Evolutionary conservation across 805 yeast genomes (phyloP).

Genomic region (Saccharomycopsis capsularis): DNA sequence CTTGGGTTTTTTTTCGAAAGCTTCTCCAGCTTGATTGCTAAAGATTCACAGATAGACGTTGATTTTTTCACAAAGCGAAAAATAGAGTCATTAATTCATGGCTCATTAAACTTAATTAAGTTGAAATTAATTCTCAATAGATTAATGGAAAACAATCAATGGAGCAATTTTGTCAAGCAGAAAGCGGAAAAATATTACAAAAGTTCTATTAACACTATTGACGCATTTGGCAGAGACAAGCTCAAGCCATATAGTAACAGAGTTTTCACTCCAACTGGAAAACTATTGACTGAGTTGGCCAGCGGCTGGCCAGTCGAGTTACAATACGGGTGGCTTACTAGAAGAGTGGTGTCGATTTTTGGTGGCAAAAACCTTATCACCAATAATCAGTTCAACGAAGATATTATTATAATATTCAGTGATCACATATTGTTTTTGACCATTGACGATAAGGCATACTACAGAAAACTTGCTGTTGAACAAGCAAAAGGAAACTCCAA

Average conservation of each 20-base stretch:
- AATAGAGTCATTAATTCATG: slow-evolving; percentile 55
- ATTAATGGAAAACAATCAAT: slow-evolving; percentile 41
- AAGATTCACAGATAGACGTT: slow-evolving; percentile 21
- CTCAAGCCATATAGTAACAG: slow-evolving; percentile 49
- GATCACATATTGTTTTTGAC: slow-evolving; percentile 67
- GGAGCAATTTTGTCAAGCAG: slow-evolving; percentile 32
- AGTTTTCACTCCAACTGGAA: slow-evolving; percentile 87
- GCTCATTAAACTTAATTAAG: slow-evolving; percentile 64
- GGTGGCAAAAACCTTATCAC: slow-evolving; percentile 36
- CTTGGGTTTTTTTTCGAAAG: slow-evolving; percentile 37
- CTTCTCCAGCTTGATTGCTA: slow-evolving; percentile 29
- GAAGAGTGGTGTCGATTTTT: slow-evolving; percentile 76
- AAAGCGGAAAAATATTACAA: slow-evolving; percentile 37
- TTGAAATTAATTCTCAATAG: slow-evolving; percentile 63
- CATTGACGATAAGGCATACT: slow-evolving; percentile 40
- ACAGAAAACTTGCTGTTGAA: slow-evolving; percentile 23
- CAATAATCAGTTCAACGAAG: slow-evolving; percentile 32
- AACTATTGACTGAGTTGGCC: slow-evolving; percentile 76
- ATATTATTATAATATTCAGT: slow-evolving; percentile 69
- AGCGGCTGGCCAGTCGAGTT: slow-evolving; percentile 81
- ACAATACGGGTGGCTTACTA: slow-evolving; percentile 80
- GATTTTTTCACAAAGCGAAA: slow-evolving; percentile 40
- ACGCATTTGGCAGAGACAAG: slow-evolving; percentile 67
- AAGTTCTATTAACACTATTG: slow-evolving; percentile 58
- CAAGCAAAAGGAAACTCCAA: background rate